Conservation (phyloP, 2,329 filamentous ascomycete genomes). For the Pseudonectria foliicola region DNA sequence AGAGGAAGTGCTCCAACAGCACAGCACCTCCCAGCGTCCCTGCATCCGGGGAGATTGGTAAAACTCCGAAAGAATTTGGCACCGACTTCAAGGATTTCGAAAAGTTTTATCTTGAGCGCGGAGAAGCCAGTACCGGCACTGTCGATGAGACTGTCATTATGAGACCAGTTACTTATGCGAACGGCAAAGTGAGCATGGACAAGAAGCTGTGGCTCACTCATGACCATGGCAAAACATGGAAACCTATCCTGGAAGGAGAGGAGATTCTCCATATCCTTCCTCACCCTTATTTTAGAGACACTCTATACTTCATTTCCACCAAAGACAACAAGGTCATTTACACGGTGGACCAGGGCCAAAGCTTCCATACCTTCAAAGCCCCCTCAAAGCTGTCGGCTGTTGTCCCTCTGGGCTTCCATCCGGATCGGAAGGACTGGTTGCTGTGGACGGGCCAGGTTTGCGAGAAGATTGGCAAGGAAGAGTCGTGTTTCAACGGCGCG, state of each 20-base stretch:
- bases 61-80: constrained; percentile 55
- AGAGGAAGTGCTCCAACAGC: constrained; percentile 67
- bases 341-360: constrained; percentile 70
- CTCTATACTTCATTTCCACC: constrained; percentile 77
- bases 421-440: constrained; percentile 78
- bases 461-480: constrained; percentile 39
- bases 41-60: constrained; percentile 59
- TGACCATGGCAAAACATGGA: constrained; percentile 87
- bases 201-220: constrained; percentile 64
- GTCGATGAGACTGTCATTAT: constrained; percentile 64
- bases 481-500: constrained; percentile 64
- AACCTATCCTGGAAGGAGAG: constrained; percentile 59
- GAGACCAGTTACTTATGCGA: constrained; percentile 34
- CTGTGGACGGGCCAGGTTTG: constrained; percentile 82
- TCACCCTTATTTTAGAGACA: constrained; percentile 75
- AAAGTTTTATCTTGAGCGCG: constrained; percentile 72
- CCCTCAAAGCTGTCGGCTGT: constrained; percentile 44
- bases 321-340: constrained; percentile 60
- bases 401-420: constrained; percentile 68
- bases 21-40: constrained; percentile 41
- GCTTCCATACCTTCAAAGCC: constrained; percentile 66
- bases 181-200: constrained; percentile 30
- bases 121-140: constrained; percentile 51
- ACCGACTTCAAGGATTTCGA: constrained; percentile 45
- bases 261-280: constrained; percentile 65